A percentile compares a stretch with the other conserved stretches of the same genome.
Conservation (phyloP, 805 yeast species). For the Zygosaccharomyces lentus region DNA sequence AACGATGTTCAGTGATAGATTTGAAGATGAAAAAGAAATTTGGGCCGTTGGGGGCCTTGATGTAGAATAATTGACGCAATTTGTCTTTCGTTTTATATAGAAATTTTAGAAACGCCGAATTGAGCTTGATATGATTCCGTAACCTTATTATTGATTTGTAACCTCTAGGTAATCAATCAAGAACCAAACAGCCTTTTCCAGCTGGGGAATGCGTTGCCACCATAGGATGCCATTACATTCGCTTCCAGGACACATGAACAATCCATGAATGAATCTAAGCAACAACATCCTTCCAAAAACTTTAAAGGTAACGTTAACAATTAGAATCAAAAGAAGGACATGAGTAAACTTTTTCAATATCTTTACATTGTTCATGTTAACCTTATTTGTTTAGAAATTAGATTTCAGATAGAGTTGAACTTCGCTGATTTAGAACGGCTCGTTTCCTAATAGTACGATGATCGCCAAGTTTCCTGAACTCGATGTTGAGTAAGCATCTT, state of each 20-base stretch:
- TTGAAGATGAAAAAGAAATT: conserved; percentile 81
- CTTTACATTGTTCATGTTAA: neutral
- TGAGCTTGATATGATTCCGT: no score
- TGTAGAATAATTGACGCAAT: conserved; percentile 19
- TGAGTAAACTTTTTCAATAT: conserved; percentile 6
- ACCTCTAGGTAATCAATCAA: conserved; percentile 20
- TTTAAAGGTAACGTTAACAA: conserved; percentile 13
- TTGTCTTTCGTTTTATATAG: neutral
- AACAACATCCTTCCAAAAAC: conserved; percentile 9
- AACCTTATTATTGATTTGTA: neutral
- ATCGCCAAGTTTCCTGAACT: conserved; percentile 12
- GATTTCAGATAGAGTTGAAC: neutral
- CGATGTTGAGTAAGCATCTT: neutral
- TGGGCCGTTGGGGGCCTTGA: conserved; percentile 84
- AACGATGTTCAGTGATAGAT: conserved; percentile 75
- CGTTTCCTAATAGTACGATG: conserved; percentile 28
- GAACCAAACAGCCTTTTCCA: conserved; percentile 26
- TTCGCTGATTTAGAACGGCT: conserved; percentile 9
- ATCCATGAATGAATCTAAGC: conserved; percentile 9
- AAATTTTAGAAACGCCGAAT: no score
- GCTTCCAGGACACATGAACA: conserved; percentile 19
- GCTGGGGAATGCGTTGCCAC: conserved; percentile 28
- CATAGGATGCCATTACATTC: conserved; percentile 21
- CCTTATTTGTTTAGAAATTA: neutral
- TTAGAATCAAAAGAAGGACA: conserved; percentile 9